Percentiles rank a stretch among this genome's conserved stretches.
Evolutionary conservation across 2,329 filamentous ascomycete genomes (phyloP).

Genomic region (Bretziella fagacearum): DNA sequence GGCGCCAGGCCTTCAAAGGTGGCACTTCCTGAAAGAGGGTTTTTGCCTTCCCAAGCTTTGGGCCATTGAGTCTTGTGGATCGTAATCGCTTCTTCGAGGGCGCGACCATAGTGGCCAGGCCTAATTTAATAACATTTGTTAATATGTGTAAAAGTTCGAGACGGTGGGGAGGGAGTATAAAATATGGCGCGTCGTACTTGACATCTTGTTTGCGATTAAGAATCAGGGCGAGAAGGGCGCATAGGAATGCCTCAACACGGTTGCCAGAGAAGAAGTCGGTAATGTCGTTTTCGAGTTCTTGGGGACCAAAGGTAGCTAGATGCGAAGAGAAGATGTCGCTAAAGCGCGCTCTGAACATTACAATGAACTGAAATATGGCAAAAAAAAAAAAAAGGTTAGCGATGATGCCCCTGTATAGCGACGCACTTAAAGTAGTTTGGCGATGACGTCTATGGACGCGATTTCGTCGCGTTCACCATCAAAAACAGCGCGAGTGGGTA

Average conservation of each 20-base stretch:
- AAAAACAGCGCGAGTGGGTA: slow-evolving; percentile 17
- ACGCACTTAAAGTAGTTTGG: slow-evolving; percentile 9
- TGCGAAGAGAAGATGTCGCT: slow-evolving; percentile 77
- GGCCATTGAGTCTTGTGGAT: slow-evolving; percentile 83
- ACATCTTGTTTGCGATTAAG: slow-evolving; percentile 97
- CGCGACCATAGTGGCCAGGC: slow-evolving; percentile 79
- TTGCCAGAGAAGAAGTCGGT: slow-evolving; percentile 63
- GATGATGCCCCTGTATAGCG: not conserved
- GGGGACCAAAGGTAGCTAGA: slow-evolving; percentile 75
- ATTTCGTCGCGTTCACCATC: slow-evolving; percentile 32
- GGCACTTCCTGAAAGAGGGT: slow-evolving; percentile 61
- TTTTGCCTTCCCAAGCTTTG: slow-evolving; percentile 63
- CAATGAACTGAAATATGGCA: slow-evolving; percentile 55
- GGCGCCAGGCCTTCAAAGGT: slow-evolving; percentile 73
- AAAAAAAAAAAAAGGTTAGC: slow-evolving; percentile 21
- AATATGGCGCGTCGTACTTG: slow-evolving; percentile 48
- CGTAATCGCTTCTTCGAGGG: slow-evolving; percentile 80
- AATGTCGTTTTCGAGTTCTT: slow-evolving; percentile 83
- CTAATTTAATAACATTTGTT: slow-evolving; percentile 30
- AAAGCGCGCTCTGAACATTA: slow-evolving; percentile 95
- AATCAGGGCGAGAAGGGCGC: slow-evolving; percentile 71
- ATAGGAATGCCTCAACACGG: slow-evolving; percentile 73
- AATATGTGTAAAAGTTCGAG: not conserved
- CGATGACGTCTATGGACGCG: slow-evolving; percentile 27
- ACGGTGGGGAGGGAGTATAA: not conserved